Base-by-base conservation (phyloP, 2,329 filamentous ascomycete species). In the Dactylonectria estremocensis region DNA sequence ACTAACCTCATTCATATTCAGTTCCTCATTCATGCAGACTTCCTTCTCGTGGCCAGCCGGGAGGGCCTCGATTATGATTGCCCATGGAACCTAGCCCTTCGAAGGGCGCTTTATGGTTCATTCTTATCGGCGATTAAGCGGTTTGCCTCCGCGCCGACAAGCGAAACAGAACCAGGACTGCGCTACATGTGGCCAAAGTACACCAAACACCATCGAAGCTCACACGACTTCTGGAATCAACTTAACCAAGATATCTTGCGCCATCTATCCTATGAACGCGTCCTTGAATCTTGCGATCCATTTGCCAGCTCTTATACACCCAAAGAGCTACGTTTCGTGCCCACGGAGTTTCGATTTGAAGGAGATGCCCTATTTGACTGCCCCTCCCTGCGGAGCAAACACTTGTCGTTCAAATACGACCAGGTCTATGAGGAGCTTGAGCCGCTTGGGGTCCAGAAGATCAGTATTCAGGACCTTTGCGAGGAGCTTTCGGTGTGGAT, bases 11-110 rank as follows among this genome's bases (percentile, higher is more conserved):
- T 43, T 24, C 6, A 14, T 20, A 14, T 9, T 9, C 40, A 76
- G 73, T 74, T 77, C 58, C 56, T 76, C 3, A 52, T 77, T 7
- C 76, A 77, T 43, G 75, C 70, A 2, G 73, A 77, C 57, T 77
- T 77, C 31, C 55, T 77, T 10, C 63, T 77, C 11, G 49, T 67
- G 2, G 72, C 76, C 5, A 75, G 66, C 62, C 68, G 75, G 16
- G 72, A 76, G 37, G 74, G 72, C 14, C 60, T 77, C 16, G 63
- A 74, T 31, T 49, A 61, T 33, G 69, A 69, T 16, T 59, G 37
- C 8, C 7, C 37, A 3, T 77, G 75, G 74, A 77, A 77, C 53
- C 0, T 52, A 9, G 57, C 53, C 16, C 58, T 74, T 14, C 22
- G 49, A 24, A 7, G 49, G 2, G 43, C 54, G 16, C 10, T 45